phyloP scores from a whole-genome alignment of 1,139 yeast genomes.

The Groenewaldozyma sp. region DNA sequence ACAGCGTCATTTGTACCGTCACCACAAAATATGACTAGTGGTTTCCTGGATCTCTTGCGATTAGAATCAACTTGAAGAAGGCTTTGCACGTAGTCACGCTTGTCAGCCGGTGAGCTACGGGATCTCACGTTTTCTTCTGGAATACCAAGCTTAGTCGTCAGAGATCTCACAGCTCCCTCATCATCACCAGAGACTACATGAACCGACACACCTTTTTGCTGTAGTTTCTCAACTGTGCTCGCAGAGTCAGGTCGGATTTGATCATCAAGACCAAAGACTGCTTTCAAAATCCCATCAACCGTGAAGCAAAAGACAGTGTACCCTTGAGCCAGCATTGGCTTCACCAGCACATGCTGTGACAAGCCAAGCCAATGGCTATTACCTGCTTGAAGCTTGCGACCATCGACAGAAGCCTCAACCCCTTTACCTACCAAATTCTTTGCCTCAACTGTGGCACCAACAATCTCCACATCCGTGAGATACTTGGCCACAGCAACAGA shows the following conservation, averaged over 20 bases:
- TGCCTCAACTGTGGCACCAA: not conserved
- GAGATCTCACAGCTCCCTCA: slow-evolving; percentile 1
- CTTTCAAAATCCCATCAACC: slow-evolving; percentile 1
- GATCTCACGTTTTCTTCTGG: not conserved
- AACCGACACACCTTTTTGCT: not conserved
- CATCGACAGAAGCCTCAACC: not conserved
- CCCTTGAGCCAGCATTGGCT: not conserved
- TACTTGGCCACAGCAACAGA: not conserved
- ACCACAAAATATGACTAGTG: slow-evolving; percentile 1
- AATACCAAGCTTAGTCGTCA: not conserved
- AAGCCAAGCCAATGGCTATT: not conserved
- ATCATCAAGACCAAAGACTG: slow-evolving; percentile 2
- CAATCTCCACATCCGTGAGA: not conserved
- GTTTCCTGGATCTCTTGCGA: not conserved
- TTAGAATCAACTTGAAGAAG: too few species aligned
- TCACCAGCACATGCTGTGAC: not conserved
- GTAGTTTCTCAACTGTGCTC: not conserved
- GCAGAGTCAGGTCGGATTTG: slow-evolving; percentile 1
- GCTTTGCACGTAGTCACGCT: not conserved
- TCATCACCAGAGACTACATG: slow-evolving; percentile 2
- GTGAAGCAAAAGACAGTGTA: not conserved
- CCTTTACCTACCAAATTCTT: not conserved
- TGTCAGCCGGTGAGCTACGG: not conserved
- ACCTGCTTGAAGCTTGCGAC: slow-evolving; percentile 1
- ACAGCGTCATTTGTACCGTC: slow-evolving; percentile 4